Evolutionary conservation across 805 yeast species (phyloP).

Genomic region (Osmozyma mogii): DNA sequence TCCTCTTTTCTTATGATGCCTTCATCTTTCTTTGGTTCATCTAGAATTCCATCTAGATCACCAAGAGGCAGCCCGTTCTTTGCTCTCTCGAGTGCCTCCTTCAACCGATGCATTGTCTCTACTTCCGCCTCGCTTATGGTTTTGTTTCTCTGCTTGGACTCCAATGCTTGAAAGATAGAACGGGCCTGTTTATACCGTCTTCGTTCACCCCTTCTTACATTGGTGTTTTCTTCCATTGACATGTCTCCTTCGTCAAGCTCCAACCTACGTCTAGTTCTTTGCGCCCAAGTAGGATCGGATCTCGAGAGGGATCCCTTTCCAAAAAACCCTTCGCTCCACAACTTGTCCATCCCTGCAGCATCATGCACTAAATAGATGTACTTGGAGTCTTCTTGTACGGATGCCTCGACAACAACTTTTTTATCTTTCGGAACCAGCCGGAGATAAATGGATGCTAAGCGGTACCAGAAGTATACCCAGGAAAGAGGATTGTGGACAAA

Average conservation of each 20-base stretch:
- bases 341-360: too few relatives aligned
- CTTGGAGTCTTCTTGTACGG: too few relatives aligned
- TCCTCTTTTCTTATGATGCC: conserved; percentile 40
- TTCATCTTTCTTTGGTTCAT: conserved; percentile 63
- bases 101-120: too few relatives aligned
- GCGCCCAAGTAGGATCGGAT: conserved; percentile 86
- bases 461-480: conserved; percentile 40
- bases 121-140: too few relatives aligned
- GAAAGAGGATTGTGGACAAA: conserved; percentile 65
- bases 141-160: too few relatives aligned
- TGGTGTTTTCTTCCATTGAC: conserved; percentile 5
- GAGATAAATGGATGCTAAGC: conserved; percentile 16
- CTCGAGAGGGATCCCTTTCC: conserved; percentile 89
- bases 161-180: too few relatives aligned
- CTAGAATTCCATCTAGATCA: too few relatives aligned
- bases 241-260: conserved; percentile 30
- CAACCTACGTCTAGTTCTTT: conserved; percentile 52
- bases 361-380: too few relatives aligned
- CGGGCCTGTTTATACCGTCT: too few relatives aligned
- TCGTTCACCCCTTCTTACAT: conserved; percentile 43
- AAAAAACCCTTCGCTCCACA: conserved; percentile 82
- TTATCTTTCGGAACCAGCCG: too few relatives aligned
- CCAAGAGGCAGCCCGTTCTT: not conserved
- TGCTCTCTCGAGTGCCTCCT: not conserved
- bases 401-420: too few relatives aligned